phyloP scores from a whole-genome alignment of 176 grass and related monocot species.

The Ananas comosus region DNA sequence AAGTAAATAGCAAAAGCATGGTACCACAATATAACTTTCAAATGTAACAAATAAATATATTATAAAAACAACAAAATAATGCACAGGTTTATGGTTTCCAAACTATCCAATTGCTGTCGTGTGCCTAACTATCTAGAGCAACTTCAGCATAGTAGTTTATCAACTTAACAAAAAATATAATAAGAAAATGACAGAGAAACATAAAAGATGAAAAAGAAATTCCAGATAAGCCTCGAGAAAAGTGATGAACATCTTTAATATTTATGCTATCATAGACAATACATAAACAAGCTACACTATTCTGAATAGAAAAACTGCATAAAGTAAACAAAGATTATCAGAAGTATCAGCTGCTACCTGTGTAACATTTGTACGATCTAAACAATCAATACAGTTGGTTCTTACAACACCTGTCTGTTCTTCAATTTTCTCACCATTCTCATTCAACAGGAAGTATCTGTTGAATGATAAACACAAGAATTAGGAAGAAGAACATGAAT shows the following conservation, averaged over 20 bases:
- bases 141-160: background rate
- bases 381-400: slow-evolving; percentile 96
- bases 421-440: slow-evolving; percentile 56
- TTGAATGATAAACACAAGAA: slow-evolving; percentile 25
- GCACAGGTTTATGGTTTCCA: background rate
- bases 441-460: slow-evolving; percentile 84
- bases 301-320: background rate
- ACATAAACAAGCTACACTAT: background rate
- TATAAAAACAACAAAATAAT: background rate
- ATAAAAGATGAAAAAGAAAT: background rate
- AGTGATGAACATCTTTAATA: background rate
- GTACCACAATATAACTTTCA: background rate
- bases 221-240: background rate
- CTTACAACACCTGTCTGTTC: slow-evolving; percentile 70
- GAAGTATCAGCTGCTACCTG: slow-evolving; percentile 42
- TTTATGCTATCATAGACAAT: background rate
- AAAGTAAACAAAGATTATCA: background rate
- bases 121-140: background rate
- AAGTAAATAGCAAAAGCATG: background rate
- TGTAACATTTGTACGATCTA: slow-evolving; percentile 98
- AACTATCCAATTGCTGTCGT: background rate
- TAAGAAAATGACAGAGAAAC: background rate
- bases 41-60: background rate
- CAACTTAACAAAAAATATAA: background rate
- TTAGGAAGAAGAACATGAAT: background rate